Evolutionary conservation across 2,329 filamentous ascomycete species (phyloP), one percentile per base, ranked within the genome.

Genomic region (Acrocalymma vagum): DNA sequence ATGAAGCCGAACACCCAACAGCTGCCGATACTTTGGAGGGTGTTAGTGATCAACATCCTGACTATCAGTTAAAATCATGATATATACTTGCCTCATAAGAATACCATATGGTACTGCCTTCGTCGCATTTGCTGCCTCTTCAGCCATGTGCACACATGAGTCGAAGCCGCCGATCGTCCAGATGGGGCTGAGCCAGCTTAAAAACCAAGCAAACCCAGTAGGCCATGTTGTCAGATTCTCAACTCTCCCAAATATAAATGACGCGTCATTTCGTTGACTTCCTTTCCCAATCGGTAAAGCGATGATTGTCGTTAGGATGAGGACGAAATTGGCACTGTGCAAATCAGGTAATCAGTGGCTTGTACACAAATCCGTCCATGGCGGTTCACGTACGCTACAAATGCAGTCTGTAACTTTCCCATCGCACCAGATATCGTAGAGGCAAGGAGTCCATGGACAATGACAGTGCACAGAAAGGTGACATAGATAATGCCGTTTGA

Each of bases 71-170:
- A 8, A 11, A 11, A 15, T 13, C 26, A 13, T 28, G 26, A 8
- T 28, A 6, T 6, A n/a, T 28, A 29, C 38, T 25, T 15, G 44
- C 36, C 38, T 48, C 62, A 80, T 81, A 10, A 85, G 60, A 36
- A 85, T 84, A 1, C 81, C 82, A 34, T 80, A 73, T 0, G 82
- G 82, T 1, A 83, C 81, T 1, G 81, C 80, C 37, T 75, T 79
- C 4, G 79, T 77, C 1, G 82, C 82, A 62, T 85, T 82, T 28
- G 77, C 68, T 0, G 82, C 81, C 58, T 85, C 82, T 61, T 85
- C 82, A 27, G 75, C 78, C 73, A 85, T 82, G 50, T 83, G 78
- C 10, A 48, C 51, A 18, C 54, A 55, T 9, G 29, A 46, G 26
- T 53, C 42, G 30, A 58, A 58, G 2, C 31, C 51, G 9, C 55